phyloP scores from a whole-genome alignment of 179 eudicot species.

The Patellifolia procumbens region DNA sequence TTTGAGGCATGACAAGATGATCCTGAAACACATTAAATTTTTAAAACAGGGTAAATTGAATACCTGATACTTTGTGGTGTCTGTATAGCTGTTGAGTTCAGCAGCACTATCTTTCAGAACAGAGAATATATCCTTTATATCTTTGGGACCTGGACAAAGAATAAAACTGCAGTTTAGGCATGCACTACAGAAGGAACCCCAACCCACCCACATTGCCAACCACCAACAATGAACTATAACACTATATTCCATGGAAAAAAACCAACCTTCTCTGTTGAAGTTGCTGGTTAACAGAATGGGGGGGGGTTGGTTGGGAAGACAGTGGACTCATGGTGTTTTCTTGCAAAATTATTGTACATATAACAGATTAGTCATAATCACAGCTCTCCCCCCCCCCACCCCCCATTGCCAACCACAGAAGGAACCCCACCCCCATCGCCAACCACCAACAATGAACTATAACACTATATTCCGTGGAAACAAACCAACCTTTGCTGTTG shows the following conservation, averaged over 20 bases:
- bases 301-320: too few species aligned
- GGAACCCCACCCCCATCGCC: neutral
- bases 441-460: neutral
- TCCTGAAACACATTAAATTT: neutral
- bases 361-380: too few species aligned
- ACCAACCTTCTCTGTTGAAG: neutral
- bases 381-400: too few species aligned
- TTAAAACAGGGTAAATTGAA: neutral
- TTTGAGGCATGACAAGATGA: neutral
- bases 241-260: neutral
- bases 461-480: neutral
- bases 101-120: slow-evolving; percentile 68
- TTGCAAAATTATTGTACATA: neutral
- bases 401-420: neutral
- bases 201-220: neutral
- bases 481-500: neutral
- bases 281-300: neutral
- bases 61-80: slow-evolving; percentile 80
- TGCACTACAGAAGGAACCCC: neutral
- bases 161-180: slow-evolving; percentile 3
- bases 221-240: neutral
- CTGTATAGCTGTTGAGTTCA: slow-evolving; percentile 57
- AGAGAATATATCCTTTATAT: slow-evolving; percentile 71
- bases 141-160: slow-evolving; percentile 73
- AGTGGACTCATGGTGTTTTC: neutral